Percentiles rank a stretch among this genome's conserved stretches.
Conservation (phyloP, 1,284 basidiomycete genomes). For the Trichosporon ovoides region DNA sequence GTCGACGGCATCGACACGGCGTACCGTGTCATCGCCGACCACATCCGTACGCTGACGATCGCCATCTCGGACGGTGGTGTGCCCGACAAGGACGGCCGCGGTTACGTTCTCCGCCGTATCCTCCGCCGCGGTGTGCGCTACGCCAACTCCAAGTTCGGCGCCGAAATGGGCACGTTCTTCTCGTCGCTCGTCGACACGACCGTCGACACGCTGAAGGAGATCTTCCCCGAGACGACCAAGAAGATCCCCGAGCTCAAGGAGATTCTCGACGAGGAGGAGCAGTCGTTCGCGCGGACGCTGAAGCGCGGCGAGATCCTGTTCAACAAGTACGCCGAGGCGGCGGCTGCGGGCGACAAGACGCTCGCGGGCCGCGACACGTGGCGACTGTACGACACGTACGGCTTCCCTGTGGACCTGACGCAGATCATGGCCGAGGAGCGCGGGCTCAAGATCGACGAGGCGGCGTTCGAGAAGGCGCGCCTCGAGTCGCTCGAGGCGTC, state of each 20-base stretch:
- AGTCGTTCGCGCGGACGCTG: conserved; percentile 91
- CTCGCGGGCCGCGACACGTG: conserved; percentile 91
- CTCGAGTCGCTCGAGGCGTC: conserved; percentile 84
- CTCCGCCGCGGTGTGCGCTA: conserved; percentile 87
- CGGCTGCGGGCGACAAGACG: conserved; percentile 62
- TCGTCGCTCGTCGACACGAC: conserved; percentile 84
- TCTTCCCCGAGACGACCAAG: conserved; percentile 90
- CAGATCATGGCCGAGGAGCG: conserved; percentile 96
- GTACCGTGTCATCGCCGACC: conserved; percentile 94
- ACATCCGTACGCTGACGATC: conserved; percentile 90
- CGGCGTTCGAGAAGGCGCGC: conserved; percentile 85
- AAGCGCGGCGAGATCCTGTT: conserved; percentile 96
- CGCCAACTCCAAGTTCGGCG: conserved; percentile 90
- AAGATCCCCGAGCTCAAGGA: conserved; percentile 83
- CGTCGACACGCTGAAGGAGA: conserved; percentile 78
- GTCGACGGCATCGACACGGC: conserved; percentile 92
- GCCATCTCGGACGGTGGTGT: conserved; percentile 94
- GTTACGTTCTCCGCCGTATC: conserved; percentile 91
- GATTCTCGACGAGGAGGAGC: conserved; percentile 95
- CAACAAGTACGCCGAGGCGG: conserved; percentile 75
- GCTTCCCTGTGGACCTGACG: conserved; percentile 96
- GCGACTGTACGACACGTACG: conserved; percentile 96
- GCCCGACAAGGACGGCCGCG: conserved; percentile 91
- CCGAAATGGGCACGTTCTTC: conserved; percentile 93
- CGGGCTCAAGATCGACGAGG: conserved; percentile 76